These are phyloP conservation scores for Solanum tacnaense DNA, from an alignment of 257 asterid species.

Conservation along the genomic window DNA sequence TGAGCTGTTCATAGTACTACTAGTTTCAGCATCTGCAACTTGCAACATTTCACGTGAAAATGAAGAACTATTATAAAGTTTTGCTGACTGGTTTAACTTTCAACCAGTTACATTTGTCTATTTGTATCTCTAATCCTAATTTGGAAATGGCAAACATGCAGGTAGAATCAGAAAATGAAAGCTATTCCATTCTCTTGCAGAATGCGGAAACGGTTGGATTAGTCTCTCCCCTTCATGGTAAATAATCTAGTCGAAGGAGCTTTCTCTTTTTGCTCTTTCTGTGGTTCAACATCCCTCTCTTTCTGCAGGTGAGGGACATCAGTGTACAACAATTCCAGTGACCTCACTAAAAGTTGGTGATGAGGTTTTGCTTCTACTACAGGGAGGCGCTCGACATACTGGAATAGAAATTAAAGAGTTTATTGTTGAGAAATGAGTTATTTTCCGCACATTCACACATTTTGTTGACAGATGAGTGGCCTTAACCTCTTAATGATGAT, in stretches of 20 bases:
- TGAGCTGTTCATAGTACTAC: neutral
- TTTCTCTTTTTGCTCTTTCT: neutral
- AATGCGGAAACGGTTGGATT: conserved; percentile 85
- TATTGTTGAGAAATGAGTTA: conserved; percentile 61
- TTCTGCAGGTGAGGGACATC: conserved; percentile 22
- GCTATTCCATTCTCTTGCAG: conserved; percentile 66
- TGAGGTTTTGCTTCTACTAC: conserved; percentile 51
- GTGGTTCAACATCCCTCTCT: neutral
- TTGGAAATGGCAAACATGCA: conserved; percentile 16
- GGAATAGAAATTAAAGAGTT: conserved; percentile 79
- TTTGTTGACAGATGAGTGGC: neutral
- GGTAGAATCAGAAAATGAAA: conserved; percentile 32
- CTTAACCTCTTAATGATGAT: neutral
- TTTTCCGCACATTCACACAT: neutral
- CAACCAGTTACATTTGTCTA: neutral
- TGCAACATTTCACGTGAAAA: neutral
- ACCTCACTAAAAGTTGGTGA: conserved; percentile 67
- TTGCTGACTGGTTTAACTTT: neutral
- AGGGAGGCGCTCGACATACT: conserved; percentile 84
- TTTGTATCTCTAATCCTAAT: neutral
- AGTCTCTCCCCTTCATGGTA: conserved; percentile 55
- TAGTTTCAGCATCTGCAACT: neutral
- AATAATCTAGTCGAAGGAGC: neutral
- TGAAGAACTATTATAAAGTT: neutral
- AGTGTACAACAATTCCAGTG: conserved; percentile 44